phyloP scores from a whole-genome alignment of 495 filamentous ascomycete genomes.

The Stereocaulon alpinum region DNA sequence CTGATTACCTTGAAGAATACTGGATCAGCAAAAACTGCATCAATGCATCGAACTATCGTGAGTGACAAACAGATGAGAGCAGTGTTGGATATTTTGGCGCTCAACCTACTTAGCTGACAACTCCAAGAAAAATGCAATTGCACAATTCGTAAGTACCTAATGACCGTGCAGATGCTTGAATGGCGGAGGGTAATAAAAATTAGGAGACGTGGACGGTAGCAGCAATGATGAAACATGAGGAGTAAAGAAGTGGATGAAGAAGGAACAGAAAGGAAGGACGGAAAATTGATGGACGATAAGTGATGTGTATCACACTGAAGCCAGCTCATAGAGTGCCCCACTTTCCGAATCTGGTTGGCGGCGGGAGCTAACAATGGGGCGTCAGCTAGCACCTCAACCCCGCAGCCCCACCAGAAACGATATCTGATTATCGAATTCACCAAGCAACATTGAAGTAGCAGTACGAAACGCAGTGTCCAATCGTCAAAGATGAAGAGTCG shows the following conservation, averaged over 20 bases:
- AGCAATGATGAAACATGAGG: not conserved
- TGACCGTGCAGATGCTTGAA: not conserved
- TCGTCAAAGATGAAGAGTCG: not conserved
- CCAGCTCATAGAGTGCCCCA: not conserved
- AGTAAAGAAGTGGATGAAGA: not conserved
- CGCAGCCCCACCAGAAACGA: slow-evolving; percentile 2
- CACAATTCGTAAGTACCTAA: too few species aligned
- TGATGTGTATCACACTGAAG: slow-evolving; percentile 8
- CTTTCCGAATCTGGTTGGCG: slow-evolving; percentile 1
- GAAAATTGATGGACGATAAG: slow-evolving; percentile 10
- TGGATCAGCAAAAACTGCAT: not conserved
- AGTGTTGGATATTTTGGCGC: not conserved
- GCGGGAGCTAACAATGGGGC: slow-evolving; percentile 4
- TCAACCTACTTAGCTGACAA: not conserved
- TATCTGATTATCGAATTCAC: not conserved
- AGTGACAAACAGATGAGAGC: not conserved
- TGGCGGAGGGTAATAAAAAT: not conserved
- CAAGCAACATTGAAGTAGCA: too few species aligned
- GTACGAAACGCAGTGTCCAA: not conserved
- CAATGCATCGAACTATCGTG: not conserved
- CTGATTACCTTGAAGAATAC: not conserved
- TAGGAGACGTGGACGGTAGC: not conserved
- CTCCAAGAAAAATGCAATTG: not conserved
- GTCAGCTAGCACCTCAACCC: not conserved
- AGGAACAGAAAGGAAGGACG: not conserved